These are phyloP conservation scores for Trichoderma pleuroti DNA, from an alignment of 2,329 filamentous ascomycete genomes.

Conservation along the genomic window DNA sequence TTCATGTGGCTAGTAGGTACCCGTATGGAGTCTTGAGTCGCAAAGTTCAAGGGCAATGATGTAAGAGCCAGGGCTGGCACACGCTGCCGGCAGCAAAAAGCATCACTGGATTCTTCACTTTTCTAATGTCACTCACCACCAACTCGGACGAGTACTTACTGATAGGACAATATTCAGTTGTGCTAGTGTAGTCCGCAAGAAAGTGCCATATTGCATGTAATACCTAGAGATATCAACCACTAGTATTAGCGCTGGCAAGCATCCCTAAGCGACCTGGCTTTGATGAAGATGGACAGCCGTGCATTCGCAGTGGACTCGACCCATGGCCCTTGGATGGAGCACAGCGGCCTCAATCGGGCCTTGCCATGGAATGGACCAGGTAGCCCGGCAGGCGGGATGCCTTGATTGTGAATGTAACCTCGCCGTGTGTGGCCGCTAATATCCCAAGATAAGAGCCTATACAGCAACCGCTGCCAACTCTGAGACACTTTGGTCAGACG, in stretches of 20 bases:
- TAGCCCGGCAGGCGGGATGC: background rate
- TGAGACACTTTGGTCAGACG: background rate
- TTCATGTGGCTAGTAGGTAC: background rate
- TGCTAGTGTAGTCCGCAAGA: background rate
- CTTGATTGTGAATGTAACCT: background rate
- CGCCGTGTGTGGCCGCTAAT: background rate
- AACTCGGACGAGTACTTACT: background rate
- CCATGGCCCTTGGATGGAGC: background rate
- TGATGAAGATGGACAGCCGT: slow-evolving; percentile 4
- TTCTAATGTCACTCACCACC: background rate
- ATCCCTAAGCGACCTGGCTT: background rate
- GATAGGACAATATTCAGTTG: background rate
- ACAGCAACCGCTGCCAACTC: background rate
- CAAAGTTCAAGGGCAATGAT: slow-evolving; percentile 7
- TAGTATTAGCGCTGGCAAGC: background rate
- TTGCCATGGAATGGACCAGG: background rate
- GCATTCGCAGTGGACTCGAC: background rate
- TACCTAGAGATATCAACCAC: background rate
- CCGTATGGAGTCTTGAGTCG: background rate
- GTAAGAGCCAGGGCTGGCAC: background rate
- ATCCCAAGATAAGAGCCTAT: background rate
- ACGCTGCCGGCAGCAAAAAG: background rate
- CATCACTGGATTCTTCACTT: background rate
- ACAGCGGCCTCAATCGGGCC: background rate
- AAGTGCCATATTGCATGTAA: background rate